Percentiles rank a stretch among this genome's conserved stretches.
Conservation (phyloP, 2,329 filamentous ascomycete species). For the Scedosporium apiospermum region DNA sequence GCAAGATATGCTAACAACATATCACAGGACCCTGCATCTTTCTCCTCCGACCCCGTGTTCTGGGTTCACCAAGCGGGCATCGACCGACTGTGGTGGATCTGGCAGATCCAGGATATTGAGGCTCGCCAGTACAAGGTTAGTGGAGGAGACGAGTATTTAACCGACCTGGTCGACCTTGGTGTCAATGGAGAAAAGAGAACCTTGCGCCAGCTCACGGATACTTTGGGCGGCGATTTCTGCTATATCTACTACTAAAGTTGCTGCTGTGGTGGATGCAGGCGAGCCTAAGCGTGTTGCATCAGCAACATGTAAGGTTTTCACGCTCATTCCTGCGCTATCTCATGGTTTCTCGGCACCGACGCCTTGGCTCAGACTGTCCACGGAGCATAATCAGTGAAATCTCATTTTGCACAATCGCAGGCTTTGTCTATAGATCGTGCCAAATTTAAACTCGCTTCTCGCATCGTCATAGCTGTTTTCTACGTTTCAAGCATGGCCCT, state of each 20-base stretch:
- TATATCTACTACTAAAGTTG: conserved; percentile 9
- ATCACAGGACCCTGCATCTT: conserved; percentile 21
- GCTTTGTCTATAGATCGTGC: too few species aligned
- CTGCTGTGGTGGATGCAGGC: neutral
- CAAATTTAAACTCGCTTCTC: too few species aligned
- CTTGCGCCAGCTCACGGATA: conserved; percentile 6
- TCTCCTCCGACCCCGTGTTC: conserved; percentile 25
- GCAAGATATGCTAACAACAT: neutral
- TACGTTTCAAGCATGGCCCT: too few species aligned
- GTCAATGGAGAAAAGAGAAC: neutral
- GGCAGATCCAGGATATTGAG: conserved; percentile 9
- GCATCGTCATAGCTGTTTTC: too few species aligned
- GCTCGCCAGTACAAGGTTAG: neutral
- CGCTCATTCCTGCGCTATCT: too few species aligned
- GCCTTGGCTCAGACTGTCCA: too few species aligned
- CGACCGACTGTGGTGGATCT: conserved; percentile 12
- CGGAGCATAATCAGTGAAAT: too few species aligned
- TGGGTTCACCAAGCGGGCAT: conserved; percentile 23
- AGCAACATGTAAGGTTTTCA: too few species aligned
- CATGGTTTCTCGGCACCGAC: too few species aligned
- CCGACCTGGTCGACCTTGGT: conserved; percentile 8
- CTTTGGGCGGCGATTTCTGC: conserved; percentile 8
- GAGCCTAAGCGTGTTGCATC: too few species aligned
- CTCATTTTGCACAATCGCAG: too few species aligned
- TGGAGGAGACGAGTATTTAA: neutral